Evolutionary conservation across 2,329 filamentous ascomycete genomes (phyloP), one percentile per base, ranked within the genome.

Genomic region (Orbilia quercus): DNA sequence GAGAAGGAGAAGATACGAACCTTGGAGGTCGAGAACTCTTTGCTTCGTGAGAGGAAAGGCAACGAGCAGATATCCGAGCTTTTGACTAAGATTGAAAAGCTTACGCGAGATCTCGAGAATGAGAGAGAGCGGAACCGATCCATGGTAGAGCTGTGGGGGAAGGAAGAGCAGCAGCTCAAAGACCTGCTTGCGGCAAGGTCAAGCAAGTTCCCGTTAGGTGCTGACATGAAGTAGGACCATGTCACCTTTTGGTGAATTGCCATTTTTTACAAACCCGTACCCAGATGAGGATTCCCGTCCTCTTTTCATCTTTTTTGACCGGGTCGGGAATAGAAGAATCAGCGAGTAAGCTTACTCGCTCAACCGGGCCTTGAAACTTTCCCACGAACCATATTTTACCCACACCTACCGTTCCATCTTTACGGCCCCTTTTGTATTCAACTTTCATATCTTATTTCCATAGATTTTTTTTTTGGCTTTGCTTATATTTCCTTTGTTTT

Each of bases 61-160:
- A 72, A 72, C 38, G 60, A 65, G 31, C 67, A 72, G 25, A 72
- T 72, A 28, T 64, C 67, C 1, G 67, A 72, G 22, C 67, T 72
- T 1, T 34, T 72, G 25, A 72, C 58, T 0, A 72, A 72, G 45
- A 72, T 72, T 44, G 67, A 72, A 16, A 72, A 72, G 16, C 59
- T 72, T 5, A 72, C 67, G 20, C 51, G 67, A 36, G 67, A 72
- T 38, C 67, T 72, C 9, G 67, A 72, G 18, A 72, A 72, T 28
- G 67, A 72, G 18, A 58, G 54, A 23, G 67, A 72, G 38, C 45
- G 67, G 22, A 72, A 72, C 28, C 50, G 23, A 25, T 63, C 67
- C 12, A 72, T 72, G 67, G 67, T 58, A 7, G 67, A 72, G 0
- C 53, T 72, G 44, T 72, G 67, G 67, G 54, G 42, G 1, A 72